phyloP scores from a whole-genome alignment of 495 filamentous ascomycete genomes.

The Pseudevernia furfuracea region DNA sequence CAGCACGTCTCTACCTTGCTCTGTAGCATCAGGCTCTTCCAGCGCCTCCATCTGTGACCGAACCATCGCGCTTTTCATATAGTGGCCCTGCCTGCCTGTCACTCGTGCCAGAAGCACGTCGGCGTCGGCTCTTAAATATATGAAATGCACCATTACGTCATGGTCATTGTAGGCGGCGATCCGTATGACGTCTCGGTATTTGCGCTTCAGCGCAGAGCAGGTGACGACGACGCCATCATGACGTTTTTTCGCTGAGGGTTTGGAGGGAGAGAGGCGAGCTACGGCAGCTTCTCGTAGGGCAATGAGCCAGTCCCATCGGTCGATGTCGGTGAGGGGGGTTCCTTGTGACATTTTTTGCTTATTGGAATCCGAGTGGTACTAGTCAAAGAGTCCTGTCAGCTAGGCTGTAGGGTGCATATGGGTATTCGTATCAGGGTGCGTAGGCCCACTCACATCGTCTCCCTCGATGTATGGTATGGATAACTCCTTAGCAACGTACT shows the following conservation, averaged over 20 bases:
- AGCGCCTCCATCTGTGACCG: constrained; percentile 79
- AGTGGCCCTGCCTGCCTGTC: constrained; percentile 66
- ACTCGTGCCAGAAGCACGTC: constrained; percentile 69
- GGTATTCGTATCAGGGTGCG: neutral
- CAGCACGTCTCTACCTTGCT: constrained; percentile 65
- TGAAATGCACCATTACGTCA: constrained; percentile 77
- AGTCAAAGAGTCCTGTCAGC: constrained; percentile 11
- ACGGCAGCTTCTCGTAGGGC: constrained; percentile 75
- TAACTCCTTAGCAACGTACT: constrained; percentile 63
- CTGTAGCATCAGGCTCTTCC: constrained; percentile 68
- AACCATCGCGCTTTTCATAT: constrained; percentile 98
- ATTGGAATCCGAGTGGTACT: constrained; percentile 84
- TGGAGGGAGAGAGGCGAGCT: constrained; percentile 47
- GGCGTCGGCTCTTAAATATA: constrained; percentile 78
- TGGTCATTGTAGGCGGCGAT: constrained; percentile 73
- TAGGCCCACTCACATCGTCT: constrained; percentile 66
- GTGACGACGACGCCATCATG: constrained; percentile 82
- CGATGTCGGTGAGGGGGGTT: constrained; percentile 82
- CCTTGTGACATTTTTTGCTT: constrained; percentile 89
- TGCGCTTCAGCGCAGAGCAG: constrained; percentile 91
- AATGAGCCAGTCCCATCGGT: constrained; percentile 98
- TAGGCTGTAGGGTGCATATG: neutral
- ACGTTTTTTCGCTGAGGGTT: constrained; percentile 37
- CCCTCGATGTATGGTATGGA: constrained; percentile 84
- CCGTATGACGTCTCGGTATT: constrained; percentile 95